phyloP scores from a whole-genome alignment of 345 rosid species.

The Gossypium anomalum region DNA sequence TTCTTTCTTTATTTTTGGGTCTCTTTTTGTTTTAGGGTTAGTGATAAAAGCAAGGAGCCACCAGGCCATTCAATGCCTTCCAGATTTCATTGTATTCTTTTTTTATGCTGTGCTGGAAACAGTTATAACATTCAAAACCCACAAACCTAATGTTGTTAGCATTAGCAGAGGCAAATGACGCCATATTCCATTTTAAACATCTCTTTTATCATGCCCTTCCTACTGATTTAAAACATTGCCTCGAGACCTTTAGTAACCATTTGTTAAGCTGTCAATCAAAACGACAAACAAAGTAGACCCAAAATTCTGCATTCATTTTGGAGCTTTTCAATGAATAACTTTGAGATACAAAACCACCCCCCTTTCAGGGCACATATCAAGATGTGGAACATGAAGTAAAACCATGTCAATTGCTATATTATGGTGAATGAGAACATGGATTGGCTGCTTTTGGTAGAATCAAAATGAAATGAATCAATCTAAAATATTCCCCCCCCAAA shows the following conservation, averaged over 20 bases:
- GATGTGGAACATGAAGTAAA: neutral
- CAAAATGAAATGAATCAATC: slow-evolving; percentile 1
- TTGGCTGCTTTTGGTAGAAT: neutral
- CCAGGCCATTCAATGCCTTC: slow-evolving; percentile 8
- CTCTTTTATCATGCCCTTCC: slow-evolving; percentile 23
- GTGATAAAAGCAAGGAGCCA: slow-evolving; percentile 23
- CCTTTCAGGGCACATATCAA: slow-evolving; percentile 1
- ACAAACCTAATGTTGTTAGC: slow-evolving; percentile 19
- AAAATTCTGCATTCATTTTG: neutral
- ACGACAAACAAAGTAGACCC: slow-evolving; percentile 1
- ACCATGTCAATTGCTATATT: neutral
- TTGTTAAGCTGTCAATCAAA: slow-evolving; percentile 8
- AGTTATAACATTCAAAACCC: slow-evolving; percentile 32
- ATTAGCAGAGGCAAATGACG: slow-evolving; percentile 29
- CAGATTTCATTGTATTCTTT: slow-evolving; percentile 4
- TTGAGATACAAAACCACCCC: neutral
- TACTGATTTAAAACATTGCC: slow-evolving; percentile 20
- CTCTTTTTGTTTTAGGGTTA: neutral
- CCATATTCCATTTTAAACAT: slow-evolving; percentile 35
- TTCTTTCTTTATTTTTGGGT: neutral
- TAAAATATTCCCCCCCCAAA: neutral
- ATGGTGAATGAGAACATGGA: too few species aligned
- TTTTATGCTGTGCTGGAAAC: slow-evolving; percentile 16
- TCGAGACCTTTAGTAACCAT: neutral
- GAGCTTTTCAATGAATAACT: slow-evolving; percentile 9